These are phyloP conservation scores for Immersiporthe knoxdaviesiana DNA, from an alignment of 2,329 filamentous ascomycete genomes.

Conservation along the genomic window DNA sequence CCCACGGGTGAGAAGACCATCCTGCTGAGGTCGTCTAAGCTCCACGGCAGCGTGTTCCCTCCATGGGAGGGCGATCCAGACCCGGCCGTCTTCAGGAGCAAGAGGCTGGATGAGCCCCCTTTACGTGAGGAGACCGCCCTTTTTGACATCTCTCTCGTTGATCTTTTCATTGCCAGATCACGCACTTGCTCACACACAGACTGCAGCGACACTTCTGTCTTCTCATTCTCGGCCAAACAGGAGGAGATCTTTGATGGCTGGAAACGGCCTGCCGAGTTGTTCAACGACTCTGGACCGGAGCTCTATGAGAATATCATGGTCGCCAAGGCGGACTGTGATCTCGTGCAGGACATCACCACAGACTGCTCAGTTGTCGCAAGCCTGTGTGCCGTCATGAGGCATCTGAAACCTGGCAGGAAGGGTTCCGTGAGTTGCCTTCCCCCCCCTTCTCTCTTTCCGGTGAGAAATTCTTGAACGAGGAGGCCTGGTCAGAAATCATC, in stretches of 20 bases:
- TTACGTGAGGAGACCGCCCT: constrained; percentile 62
- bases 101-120: constrained; percentile 47
- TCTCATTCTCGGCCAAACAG: constrained; percentile 77
- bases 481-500: too few species aligned
- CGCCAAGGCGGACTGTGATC: constrained; percentile 64
- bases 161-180: too few species aligned
- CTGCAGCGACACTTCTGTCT: constrained; percentile 67
- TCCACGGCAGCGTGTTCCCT: constrained; percentile 83
- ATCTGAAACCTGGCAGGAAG: constrained; percentile 66
- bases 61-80: constrained; percentile 75
- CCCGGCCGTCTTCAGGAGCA: constrained; percentile 62
- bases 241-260: constrained; percentile 78
- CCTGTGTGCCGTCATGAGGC: constrained; percentile 78
- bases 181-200: constrained; percentile 15
- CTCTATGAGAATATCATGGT: constrained; percentile 34
- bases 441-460: too few species aligned
- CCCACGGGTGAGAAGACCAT: constrained; percentile 76
- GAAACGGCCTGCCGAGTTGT: constrained; percentile 74
- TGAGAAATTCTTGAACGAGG: not conserved
- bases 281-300: constrained; percentile 43
- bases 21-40: constrained; percentile 73
- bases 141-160: too few species aligned
- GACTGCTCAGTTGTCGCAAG: constrained; percentile 98
- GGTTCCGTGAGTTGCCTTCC: constrained; percentile 59
- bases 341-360: constrained; percentile 93